A percentile compares a stretch with the other conserved stretches of the same genome.
These are phyloP conservation scores for Claviceps purpurea DNA, from an alignment of 2,329 filamentous ascomycete genomes.

Conservation along the genomic window DNA sequence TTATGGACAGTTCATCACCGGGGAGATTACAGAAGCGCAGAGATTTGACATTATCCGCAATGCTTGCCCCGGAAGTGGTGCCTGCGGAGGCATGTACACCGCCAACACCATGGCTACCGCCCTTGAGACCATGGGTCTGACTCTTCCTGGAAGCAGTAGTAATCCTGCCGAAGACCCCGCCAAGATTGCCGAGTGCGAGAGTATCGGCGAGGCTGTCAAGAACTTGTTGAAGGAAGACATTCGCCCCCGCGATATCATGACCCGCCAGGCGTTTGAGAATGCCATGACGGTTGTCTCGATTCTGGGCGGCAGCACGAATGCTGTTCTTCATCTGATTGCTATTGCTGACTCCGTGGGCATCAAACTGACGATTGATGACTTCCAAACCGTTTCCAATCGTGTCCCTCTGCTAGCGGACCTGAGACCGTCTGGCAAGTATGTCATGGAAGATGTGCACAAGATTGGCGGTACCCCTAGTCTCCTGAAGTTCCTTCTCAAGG, in stretches of 20 bases:
- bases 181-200: slow-evolving; percentile 61
- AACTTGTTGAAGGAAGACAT: slow-evolving; percentile 66
- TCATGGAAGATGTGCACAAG: slow-evolving; percentile 73
- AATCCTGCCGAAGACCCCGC: slow-evolving; percentile 60
- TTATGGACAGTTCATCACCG: slow-evolving; percentile 87
- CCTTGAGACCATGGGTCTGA: slow-evolving; percentile 82
- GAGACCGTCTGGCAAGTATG: slow-evolving; percentile 76
- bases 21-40: slow-evolving; percentile 80
- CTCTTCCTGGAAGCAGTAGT: slow-evolving; percentile 69
- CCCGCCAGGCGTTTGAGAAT: slow-evolving; percentile 68
- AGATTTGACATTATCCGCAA: slow-evolving; percentile 90
- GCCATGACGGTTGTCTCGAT: slow-evolving; percentile 76
- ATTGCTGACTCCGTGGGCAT: slow-evolving; percentile 72
- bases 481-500: slow-evolving; percentile 75
- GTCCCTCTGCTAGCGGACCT: slow-evolving; percentile 71
- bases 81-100: slow-evolving; percentile 82
- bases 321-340: slow-evolving; percentile 72
- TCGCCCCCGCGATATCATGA: slow-evolving; percentile 64
- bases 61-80: slow-evolving; percentile 56
- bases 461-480: slow-evolving; percentile 79
- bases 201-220: slow-evolving; percentile 59
- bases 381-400: slow-evolving; percentile 68
- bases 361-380: slow-evolving; percentile 74
- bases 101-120: slow-evolving; percentile 89
- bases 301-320: slow-evolving; percentile 74